Evolutionary conservation across 75 land plant genomes (phyloP), one percentile per base, ranked within the genome.

Genomic region (Pseudotsuga menziesii): DNA sequence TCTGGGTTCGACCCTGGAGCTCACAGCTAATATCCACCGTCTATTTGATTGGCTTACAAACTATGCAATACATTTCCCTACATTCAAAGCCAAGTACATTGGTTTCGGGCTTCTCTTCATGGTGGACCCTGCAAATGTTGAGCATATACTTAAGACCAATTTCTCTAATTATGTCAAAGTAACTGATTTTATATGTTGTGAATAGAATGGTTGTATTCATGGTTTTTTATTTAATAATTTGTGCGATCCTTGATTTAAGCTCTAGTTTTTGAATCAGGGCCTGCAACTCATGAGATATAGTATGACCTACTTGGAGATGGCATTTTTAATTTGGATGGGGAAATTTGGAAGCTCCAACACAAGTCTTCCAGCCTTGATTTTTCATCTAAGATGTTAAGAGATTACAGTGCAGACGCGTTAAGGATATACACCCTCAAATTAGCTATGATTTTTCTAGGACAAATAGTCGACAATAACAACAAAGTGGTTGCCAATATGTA

Each of bases 321-420:
- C 32, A 29, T 29, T 29, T 29, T 29, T 29, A 29, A 29, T 29
- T 29, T 29, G 32, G 32, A 29, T 29, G 32, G 32, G 1, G 57
- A 81, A 22, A 36, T 77, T n/a, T 83, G 85, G 85, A 75, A 26
- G 22, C 62, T 54, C 25, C 85, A 83, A 17, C 61, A 84, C 56
- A 83, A 83, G 48, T 75, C 77, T 32, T 84, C 84, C 3, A 83
- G 78, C 17, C 25, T 77, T 3, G 84, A 83, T 20, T 83, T 83
- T 64, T 72, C 84, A 9, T 58, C 84, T 14, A 70, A 71, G 58
- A 76, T 73, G 72, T 58, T 84, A 25, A 61, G 85, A 11, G 75
- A 76, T 52, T 78, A 57, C 29, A 80, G 78, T 36, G 4, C 54
- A 29, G 54, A 22, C 0, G 63, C 41, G 7, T 79, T 79, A 66